phyloP scores from a whole-genome alignment of 345 rosid species.

The Ricinus communis region DNA sequence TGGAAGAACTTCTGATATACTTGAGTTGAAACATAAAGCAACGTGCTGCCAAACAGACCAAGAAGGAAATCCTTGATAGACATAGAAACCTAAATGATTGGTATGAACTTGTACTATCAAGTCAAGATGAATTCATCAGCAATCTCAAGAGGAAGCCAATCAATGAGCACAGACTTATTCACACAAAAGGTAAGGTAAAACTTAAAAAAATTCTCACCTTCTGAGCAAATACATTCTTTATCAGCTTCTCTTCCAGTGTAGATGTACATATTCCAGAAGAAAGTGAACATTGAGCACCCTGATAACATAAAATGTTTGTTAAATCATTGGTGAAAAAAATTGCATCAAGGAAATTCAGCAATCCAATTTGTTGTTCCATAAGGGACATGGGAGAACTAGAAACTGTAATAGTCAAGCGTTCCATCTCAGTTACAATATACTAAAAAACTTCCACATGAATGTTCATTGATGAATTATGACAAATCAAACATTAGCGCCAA shows the following conservation, averaged over 20 bases:
- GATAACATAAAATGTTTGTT: conserved; percentile 8
- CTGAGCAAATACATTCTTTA: conserved; percentile 47
- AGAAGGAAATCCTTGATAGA: not conserved
- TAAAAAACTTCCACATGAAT: not conserved
- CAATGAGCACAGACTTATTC: not conserved
- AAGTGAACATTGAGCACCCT: conserved; percentile 41
- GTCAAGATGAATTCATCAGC: not conserved
- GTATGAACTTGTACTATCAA: not conserved
- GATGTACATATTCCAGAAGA: conserved; percentile 29
- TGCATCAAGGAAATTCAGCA: too few species aligned
- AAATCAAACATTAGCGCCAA: not conserved
- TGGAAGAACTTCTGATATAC: too few species aligned
- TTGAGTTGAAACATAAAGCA: not conserved
- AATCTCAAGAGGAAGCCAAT: not conserved
- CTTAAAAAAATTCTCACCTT: conserved; percentile 47
- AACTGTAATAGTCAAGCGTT: not conserved
- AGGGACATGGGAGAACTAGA: not conserved
- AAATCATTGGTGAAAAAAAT: too few species aligned
- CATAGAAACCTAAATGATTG: not conserved
- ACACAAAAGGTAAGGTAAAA: not conserved
- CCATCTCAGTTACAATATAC: not conserved
- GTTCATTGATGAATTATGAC: not conserved
- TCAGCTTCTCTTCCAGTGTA: conserved; percentile 35
- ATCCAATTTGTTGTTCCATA: not conserved
- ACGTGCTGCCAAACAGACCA: not conserved